These are phyloP conservation scores for Casuarina equisetifolia DNA, from an alignment of 306 rosid species.

Conservation along the genomic window DNA sequence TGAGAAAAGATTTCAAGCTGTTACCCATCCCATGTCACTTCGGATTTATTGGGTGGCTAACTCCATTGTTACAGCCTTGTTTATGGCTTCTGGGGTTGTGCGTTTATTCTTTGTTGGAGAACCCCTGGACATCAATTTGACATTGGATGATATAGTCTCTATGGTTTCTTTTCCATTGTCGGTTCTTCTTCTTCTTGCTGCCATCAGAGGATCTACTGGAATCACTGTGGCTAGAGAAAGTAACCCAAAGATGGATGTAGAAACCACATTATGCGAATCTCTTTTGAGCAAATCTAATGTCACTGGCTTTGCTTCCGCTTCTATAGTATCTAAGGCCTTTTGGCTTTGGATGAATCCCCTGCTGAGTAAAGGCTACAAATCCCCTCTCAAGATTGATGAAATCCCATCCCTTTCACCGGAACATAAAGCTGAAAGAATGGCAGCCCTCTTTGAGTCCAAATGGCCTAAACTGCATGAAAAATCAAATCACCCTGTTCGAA, in stretches of 20 bases:
- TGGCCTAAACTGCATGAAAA: conserved; percentile 82
- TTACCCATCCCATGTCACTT: conserved; percentile 63
- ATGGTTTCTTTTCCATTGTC: conserved; percentile 59
- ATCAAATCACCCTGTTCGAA: conserved; percentile 67
- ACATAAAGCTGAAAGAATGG: conserved; percentile 75
- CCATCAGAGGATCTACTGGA: conserved; percentile 68
- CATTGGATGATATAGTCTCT: conserved; percentile 59
- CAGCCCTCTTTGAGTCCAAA: conserved; percentile 55
- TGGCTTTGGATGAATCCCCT: conserved; percentile 96
- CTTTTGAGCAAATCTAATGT: conserved; percentile 38
- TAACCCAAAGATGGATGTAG: conserved; percentile 26
- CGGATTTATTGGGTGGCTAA: conserved; percentile 66
- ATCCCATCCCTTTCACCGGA: conserved; percentile 70
- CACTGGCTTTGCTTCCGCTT: conserved; percentile 82
- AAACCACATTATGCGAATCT: conserved; percentile 28
- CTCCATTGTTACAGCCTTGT: conserved; percentile 48
- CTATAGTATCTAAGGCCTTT: conserved; percentile 61
- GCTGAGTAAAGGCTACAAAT: conserved; percentile 65
- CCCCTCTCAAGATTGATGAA: conserved; percentile 66
- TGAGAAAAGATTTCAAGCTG: conserved; percentile 58
- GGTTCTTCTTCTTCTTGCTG: conserved; percentile 48
- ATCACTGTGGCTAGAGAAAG: conserved; percentile 34
- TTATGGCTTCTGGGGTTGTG: conserved; percentile 57
- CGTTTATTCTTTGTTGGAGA: conserved; percentile 48
- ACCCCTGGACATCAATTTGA: conserved; percentile 33